Evolutionary conservation across 768 basidiomycete genomes (phyloP), one percentile per base, ranked within the genome.

Genomic region (Gymnopilus dilepis): DNA sequence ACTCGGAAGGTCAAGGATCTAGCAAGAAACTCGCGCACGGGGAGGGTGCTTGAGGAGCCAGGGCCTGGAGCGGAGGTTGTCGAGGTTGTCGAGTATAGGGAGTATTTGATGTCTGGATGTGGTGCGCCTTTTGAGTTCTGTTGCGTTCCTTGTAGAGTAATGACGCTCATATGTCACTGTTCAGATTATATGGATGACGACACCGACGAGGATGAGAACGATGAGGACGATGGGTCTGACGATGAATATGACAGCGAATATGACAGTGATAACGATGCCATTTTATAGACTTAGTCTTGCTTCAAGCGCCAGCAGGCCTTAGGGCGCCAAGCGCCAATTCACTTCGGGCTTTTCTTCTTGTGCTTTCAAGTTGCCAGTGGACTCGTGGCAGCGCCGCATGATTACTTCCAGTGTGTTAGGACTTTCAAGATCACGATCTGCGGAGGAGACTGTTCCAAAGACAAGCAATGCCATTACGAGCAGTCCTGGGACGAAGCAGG

Each of bases 31-130:
- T 60, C 59, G 12, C 41, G 59, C 28, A 33, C 31, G 24, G 59
- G 59, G 8, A 42, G 17, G 15, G 59, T 43, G 12, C 26, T 60
- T 15, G 24, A n/a, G 6, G n/a, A 1, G 2, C 59, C 59, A 6
- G 59, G 59, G 19, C 59, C 59, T 15, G 15, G 31, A 15, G 59
- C 51, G 19, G 42, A 40, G 11, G 40, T 43, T 21, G 59, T 53
- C 28, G 50, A 60, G 24, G 22, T 42, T 4, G 37, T 42, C 19
- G 59, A 54, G 50, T 58, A 58, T 50, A 22, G 15, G 4, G 45
- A 24, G 13, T 58, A 58, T 33, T 19, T 58, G 31, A 58, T 58
- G 43, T 58, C 45, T 38, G 57, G 57, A 26, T 58, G 57, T 47
- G 57, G 57, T 58, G 15, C 12, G 51, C 26, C 26, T n/a, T 43